phyloP scores from a whole-genome alignment of 805 yeast species.

The Wickerhamomyces tratensis region DNA sequence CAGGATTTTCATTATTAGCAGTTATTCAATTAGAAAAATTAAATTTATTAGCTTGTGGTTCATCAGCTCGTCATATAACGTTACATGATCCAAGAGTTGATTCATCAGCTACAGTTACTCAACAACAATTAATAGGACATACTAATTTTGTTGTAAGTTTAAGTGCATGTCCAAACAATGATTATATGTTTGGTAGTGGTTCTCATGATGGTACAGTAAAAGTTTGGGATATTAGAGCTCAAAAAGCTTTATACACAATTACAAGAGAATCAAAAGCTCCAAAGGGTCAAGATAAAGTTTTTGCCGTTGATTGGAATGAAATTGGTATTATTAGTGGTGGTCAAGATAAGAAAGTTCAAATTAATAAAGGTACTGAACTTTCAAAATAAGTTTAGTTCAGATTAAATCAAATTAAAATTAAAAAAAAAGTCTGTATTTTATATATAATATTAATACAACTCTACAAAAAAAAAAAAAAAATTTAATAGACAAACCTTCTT shows the following conservation, averaged over 20 bases:
- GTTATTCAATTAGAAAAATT: slow-evolving; percentile 56
- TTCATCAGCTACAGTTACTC: slow-evolving; percentile 46
- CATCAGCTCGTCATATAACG: slow-evolving; percentile 94
- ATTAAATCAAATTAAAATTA: too few species aligned
- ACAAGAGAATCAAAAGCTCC: slow-evolving; percentile 52
- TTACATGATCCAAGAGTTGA: slow-evolving; percentile 81
- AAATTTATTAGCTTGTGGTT: slow-evolving; percentile 81
- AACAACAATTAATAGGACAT: slow-evolving; percentile 80
- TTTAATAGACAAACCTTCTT: too few species aligned
- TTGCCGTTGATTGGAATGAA: slow-evolving; percentile 77
- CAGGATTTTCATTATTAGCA: slow-evolving; percentile 78
- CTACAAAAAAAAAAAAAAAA: too few species aligned
- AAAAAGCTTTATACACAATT: slow-evolving; percentile 71
- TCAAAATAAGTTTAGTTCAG: background rate
- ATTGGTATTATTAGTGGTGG: slow-evolving; percentile 90
- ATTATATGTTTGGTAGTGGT: slow-evolving; percentile 76
- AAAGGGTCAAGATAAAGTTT: slow-evolving; percentile 53
- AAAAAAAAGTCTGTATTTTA: too few species aligned
- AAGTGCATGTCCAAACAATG: slow-evolving; percentile 66
- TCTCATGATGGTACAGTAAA: slow-evolving; percentile 96
- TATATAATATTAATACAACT: too few species aligned
- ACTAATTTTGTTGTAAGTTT: slow-evolving; percentile 81
- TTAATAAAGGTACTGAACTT: slow-evolving; percentile 39
- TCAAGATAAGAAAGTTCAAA: slow-evolving; percentile 85
- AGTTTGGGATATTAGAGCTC: slow-evolving; percentile 93